Conservation (phyloP, 192 early-diverging fungal genomes). For the Phycomyces nitens region DNA sequence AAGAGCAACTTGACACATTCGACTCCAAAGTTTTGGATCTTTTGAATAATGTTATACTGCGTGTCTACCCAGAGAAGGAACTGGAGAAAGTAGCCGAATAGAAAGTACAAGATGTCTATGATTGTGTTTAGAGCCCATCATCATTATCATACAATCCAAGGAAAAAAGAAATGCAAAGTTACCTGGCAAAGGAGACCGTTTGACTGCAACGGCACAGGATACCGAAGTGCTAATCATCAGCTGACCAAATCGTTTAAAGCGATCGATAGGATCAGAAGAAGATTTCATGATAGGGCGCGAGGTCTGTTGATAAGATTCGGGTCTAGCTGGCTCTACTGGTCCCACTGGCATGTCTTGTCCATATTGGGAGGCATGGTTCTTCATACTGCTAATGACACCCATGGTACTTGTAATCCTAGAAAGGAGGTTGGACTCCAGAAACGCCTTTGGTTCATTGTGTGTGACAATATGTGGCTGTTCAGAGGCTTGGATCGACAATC, state of each 20-base stretch:
- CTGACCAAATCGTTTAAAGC: slow-evolving; percentile 28
- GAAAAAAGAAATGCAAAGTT: too few species aligned
- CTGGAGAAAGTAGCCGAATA: slow-evolving; percentile 39
- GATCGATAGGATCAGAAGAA: slow-evolving; percentile 16
- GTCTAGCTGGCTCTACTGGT: slow-evolving; percentile 1
- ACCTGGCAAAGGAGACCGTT: slow-evolving; percentile 55
- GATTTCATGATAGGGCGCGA: not conserved
- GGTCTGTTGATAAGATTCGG: not conserved
- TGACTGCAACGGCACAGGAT: slow-evolving; percentile 45
- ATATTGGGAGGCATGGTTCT: too few species aligned
- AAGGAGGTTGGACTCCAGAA: too few species aligned
- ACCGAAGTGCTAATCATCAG: slow-evolving; percentile 44
- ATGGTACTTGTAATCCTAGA: too few species aligned
- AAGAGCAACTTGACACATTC: slow-evolving; percentile 44
- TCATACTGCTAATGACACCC: too few species aligned
- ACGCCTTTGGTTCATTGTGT: too few species aligned
- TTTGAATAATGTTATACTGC: slow-evolving; percentile 42
- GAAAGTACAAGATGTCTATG: slow-evolving; percentile 21
- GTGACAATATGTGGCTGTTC: too few species aligned
- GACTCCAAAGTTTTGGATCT: slow-evolving; percentile 45
- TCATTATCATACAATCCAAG: too few species aligned
- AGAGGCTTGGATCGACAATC: too few species aligned
- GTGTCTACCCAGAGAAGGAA: slow-evolving; percentile 39
- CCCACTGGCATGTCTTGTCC: not conserved
- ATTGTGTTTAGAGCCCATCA: too few species aligned